Evolutionary conservation across 495 filamentous ascomycete genomes (phyloP).

Genomic region (Tuber microsphaerosporum): DNA sequence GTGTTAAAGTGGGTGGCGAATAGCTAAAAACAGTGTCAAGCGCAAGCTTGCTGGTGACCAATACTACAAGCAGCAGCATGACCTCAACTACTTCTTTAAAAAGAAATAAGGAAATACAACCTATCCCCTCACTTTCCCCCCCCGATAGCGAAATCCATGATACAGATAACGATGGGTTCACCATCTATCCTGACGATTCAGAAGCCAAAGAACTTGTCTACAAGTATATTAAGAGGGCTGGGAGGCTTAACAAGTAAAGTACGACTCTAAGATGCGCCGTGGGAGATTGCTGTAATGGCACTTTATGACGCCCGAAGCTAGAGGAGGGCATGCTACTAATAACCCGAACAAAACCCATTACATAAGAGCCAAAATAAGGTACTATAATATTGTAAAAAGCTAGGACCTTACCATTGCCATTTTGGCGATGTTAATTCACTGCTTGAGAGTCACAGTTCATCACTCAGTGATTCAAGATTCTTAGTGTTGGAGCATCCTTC

Average conservation of each 20-base stretch:
- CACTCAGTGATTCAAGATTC: background rate
- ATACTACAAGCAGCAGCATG: conserved; percentile 67
- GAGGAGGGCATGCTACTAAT: background rate
- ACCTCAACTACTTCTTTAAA: conserved; percentile 51
- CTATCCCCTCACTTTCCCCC: background rate
- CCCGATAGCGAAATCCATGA: background rate
- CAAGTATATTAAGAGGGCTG: conserved; percentile 29
- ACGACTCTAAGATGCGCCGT: background rate
- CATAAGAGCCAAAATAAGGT: background rate
- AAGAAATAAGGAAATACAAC: conserved; percentile 42
- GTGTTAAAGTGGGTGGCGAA: conserved; percentile 48
- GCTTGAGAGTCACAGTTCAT: background rate
- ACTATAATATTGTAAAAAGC: background rate
- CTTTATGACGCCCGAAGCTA: background rate
- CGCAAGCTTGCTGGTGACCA: conserved; percentile 53
- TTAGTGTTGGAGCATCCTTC: no score
- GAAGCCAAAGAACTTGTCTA: conserved; percentile 34
- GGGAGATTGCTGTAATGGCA: background rate
- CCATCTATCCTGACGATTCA: conserved; percentile 44
- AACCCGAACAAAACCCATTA: background rate
- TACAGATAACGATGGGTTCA: conserved; percentile 55
- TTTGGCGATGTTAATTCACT: background rate
- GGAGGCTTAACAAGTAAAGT: conserved; percentile 21
- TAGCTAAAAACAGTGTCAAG: conserved; percentile 53
- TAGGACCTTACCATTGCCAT: background rate